phyloP scores from a whole-genome alignment of 768 basidiomycete species.

The Termitomyces heimii region DNA sequence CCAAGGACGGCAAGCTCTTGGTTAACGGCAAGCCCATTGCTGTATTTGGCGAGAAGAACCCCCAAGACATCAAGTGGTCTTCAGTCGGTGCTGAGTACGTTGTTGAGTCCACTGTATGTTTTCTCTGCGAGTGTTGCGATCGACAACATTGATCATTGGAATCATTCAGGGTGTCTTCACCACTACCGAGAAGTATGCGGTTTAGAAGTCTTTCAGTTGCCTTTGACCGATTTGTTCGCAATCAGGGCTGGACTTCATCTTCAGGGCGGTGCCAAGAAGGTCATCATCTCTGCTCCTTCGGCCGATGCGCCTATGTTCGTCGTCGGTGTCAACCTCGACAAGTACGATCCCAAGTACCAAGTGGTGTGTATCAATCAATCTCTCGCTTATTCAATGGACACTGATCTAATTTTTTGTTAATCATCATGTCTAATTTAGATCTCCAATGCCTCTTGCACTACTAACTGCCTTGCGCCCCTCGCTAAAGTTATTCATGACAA shows the following conservation, averaged over 20 bases:
- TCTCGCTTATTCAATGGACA: neutral
- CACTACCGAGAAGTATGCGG: constrained; percentile 74
- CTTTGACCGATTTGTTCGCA: constrained; percentile 7
- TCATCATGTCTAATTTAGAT: constrained; percentile 39
- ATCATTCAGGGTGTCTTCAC: constrained; percentile 88
- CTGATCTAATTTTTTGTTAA: neutral
- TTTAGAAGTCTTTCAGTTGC: neutral
- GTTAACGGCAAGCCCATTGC: constrained; percentile 75
- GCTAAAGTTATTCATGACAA: constrained; percentile 98
- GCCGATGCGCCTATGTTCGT: constrained; percentile 95
- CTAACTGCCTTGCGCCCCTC: constrained; percentile 98
- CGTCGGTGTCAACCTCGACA: constrained; percentile 90
- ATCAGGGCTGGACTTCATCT: constrained; percentile 84
- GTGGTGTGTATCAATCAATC: constrained; percentile 50
- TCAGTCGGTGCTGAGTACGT: constrained; percentile 83
- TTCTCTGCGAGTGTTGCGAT: neutral
- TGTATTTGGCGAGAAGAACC: constrained; percentile 84
- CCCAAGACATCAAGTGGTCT: constrained; percentile 80
- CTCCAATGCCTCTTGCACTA: constrained; percentile 99
- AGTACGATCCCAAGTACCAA: constrained; percentile 82
- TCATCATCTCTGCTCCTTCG: constrained; percentile 99
- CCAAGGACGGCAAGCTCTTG: constrained; percentile 84
- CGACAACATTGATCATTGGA: neutral
- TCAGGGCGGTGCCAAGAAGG: constrained; percentile 99
- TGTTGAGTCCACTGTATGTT: constrained; percentile 86